Evolutionary conservation across 257 asterid species (phyloP).

Genomic region (Galeopsis tetrahit): DNA sequence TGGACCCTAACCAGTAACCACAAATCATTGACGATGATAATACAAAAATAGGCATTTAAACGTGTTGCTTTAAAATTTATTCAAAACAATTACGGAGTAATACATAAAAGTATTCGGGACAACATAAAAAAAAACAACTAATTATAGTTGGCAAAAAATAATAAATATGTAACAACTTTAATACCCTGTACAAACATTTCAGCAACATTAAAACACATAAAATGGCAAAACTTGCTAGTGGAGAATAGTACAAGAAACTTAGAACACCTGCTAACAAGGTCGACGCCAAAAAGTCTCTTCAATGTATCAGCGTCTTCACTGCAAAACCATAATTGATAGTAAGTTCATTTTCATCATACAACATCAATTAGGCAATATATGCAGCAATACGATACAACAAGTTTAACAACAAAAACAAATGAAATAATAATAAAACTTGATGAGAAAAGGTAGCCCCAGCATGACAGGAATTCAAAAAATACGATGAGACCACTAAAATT

Average conservation of each 20-base stretch:
- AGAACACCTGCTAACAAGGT: slow-evolving; percentile 85
- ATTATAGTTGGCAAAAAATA: slow-evolving; percentile 5
- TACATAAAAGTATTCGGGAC: not conserved
- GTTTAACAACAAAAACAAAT: slow-evolving; percentile 6
- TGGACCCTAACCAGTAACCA: slow-evolving; percentile 80
- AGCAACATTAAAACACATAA: slow-evolving; percentile 22
- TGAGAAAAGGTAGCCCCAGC: slow-evolving; percentile 23
- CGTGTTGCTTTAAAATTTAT: slow-evolving; percentile 1
- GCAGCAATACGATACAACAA: not conserved
- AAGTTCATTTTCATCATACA: slow-evolving; percentile 22
- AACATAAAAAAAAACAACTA: slow-evolving; percentile 14
- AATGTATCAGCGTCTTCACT: slow-evolving; percentile 76
- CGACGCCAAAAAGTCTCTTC: slow-evolving; percentile 87
- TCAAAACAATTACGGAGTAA: slow-evolving; percentile 9
- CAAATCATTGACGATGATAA: slow-evolving; percentile 33
- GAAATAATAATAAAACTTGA: not conserved
- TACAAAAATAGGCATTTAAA: slow-evolving; percentile 11
- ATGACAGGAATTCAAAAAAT: slow-evolving; percentile 7
- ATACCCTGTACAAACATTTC: slow-evolving; percentile 1
- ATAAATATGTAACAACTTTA: not conserved
- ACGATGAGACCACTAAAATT: slow-evolving; percentile 6
- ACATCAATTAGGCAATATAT: slow-evolving; percentile 16
- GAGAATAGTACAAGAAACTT: slow-evolving; percentile 26
- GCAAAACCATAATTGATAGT: slow-evolving; percentile 39
- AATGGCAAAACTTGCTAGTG: slow-evolving; percentile 20